These are phyloP conservation scores for Funneliformis caledonium DNA, from an alignment of 371 early-diverging fungal genomes.

Conservation along the genomic window DNA sequence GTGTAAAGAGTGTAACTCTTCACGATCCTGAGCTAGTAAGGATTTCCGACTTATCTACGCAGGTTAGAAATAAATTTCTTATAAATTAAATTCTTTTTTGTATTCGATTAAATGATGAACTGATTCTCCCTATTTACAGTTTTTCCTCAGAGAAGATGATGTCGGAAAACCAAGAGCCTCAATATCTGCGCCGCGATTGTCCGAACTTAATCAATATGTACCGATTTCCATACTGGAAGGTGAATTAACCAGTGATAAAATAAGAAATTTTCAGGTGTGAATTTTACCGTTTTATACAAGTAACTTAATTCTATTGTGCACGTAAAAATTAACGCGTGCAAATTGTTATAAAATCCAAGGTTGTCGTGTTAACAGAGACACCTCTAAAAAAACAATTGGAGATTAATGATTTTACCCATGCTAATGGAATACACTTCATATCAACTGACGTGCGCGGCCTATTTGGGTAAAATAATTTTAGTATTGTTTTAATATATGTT, in stretches of 20 bases:
- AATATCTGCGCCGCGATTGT: slow-evolving; percentile 82
- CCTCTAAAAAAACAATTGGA: slow-evolving; percentile 81
- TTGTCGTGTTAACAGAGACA: slow-evolving; percentile 87
- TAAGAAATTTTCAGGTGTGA: slow-evolving; percentile 75
- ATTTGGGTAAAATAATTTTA: slow-evolving; percentile 73
- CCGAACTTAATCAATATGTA: slow-evolving; percentile 97
- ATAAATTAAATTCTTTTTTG: not conserved
- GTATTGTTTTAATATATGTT: not conserved
- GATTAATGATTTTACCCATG: slow-evolving; percentile 88
- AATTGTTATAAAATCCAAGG: slow-evolving; percentile 47
- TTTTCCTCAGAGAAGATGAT: slow-evolving; percentile 90
- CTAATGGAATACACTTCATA: slow-evolving; percentile 89
- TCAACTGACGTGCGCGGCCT: slow-evolving; percentile 93
- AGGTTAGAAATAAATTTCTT: slow-evolving; percentile 53
- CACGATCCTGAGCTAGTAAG: slow-evolving; percentile 85
- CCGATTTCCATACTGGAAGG: slow-evolving; percentile 85
- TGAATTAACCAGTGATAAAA: slow-evolving; percentile 71
- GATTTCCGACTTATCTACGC: slow-evolving; percentile 91
- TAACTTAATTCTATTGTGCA: not conserved
- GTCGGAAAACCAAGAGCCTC: slow-evolving; percentile 91
- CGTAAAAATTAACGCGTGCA: not conserved
- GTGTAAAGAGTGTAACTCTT: slow-evolving; percentile 97
- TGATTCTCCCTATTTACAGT: slow-evolving; percentile 60
- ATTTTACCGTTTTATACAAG: not conserved
- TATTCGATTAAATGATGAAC: not conserved